Conservation (phyloP, 805 yeast genomes). For the Hanseniaspora vineae region DNA sequence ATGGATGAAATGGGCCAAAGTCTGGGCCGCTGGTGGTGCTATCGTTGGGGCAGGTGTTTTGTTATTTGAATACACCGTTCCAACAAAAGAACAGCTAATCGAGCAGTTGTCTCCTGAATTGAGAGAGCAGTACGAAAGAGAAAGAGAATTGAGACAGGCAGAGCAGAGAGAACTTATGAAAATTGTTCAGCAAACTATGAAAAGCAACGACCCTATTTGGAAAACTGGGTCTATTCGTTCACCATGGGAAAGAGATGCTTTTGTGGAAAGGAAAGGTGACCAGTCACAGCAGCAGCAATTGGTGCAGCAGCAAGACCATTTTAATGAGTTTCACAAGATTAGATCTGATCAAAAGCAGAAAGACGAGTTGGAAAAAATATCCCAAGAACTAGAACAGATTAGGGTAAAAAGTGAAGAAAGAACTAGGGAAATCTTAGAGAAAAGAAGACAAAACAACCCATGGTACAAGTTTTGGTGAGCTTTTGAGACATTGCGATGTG, state of each 20-base stretch:
- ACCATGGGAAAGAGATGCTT: constrained; percentile 42
- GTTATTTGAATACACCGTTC: constrained; percentile 61
- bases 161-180: constrained; percentile 64
- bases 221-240: constrained; percentile 56
- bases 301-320: no score
- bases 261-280: constrained; percentile 23
- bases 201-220: constrained; percentile 72
- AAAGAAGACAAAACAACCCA: constrained; percentile 15
- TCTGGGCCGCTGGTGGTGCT: constrained; percentile 46
- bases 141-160: constrained; percentile 43
- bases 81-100: constrained; percentile 72
- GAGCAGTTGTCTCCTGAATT: constrained; percentile 72
- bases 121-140: constrained; percentile 57
- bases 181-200: constrained; percentile 48
- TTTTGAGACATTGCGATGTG: background rate
- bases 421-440: constrained; percentile 22
- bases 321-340: constrained; percentile 25
- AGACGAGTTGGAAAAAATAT: constrained; percentile 19
- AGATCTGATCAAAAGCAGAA: constrained; percentile 23
- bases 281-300: constrained; percentile 15
- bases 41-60: constrained; percentile 64
- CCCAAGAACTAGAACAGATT: constrained; percentile 27
- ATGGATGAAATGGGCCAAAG: constrained; percentile 34
- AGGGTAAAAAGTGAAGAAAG: constrained; percentile 27
- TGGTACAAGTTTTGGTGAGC: constrained; percentile 22